Evolutionary conservation across 139 green algal genomes (phyloP), one percentile per base, ranked within the genome.

Genomic region (Ulvella scutata): DNA sequence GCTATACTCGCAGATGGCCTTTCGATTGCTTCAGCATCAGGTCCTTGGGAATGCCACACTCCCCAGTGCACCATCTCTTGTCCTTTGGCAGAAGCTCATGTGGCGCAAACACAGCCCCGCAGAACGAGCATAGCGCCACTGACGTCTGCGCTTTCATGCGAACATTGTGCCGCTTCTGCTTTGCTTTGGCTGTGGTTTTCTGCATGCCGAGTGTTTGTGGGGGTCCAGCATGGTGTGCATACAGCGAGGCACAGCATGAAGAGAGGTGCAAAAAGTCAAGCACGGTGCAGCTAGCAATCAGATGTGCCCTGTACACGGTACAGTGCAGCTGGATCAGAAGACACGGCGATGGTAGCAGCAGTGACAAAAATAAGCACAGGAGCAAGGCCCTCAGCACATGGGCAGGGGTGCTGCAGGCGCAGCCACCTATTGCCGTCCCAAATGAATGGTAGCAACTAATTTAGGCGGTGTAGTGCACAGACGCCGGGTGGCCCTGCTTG

Each of bases 41-140:
- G 20, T 67, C 51, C 31, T 26, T n/a, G 13, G 51, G 51, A 29
- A 67, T 67, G 51, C 51, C 51, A 23, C 51, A 67, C 20, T 67
- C 51, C n/a, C 51, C 51, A 23, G n/a, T 67, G 51, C 51, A 67
- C 51, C 51, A 67, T n/a, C 51, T n/a, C 51, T 67, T 67, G 51
- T 67, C 51, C 51, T 67, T 67, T 26, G 51, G 51, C 20, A 67
- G 51, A 26, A 67, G 51, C 17, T 67, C 51, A 67, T 67, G 51
- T 29, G 51, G 51, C 10, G 51, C 51, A 29, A 67, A 67, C 13
- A 67, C 51, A 9, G 51, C 33, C 13, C 51, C 51, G 20, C 51
- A 67, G 17, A 36, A 29, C 17, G 51, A 67, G 51, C 51, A 67
- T 29, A 67, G 51, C 9, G 51, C 51, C 13, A 67, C 51, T 13